These are phyloP conservation scores for Fusarium albosuccineum DNA, from an alignment of 2,329 filamentous ascomycete genomes.

Conservation along the genomic window DNA sequence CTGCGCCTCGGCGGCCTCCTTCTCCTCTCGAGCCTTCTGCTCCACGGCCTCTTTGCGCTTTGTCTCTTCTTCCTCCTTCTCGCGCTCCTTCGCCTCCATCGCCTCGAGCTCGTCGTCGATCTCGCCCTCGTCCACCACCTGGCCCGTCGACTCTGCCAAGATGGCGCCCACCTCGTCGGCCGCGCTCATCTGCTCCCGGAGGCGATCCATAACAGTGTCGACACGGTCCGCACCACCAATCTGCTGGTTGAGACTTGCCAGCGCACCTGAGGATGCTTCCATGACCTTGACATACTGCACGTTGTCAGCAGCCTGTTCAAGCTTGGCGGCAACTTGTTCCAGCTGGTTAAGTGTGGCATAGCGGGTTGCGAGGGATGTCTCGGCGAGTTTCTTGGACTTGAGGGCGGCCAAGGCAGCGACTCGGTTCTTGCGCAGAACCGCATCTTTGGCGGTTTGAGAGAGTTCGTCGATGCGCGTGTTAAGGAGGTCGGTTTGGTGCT, in stretches of 20 bases:
- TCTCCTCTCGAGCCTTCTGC: conserved; percentile 57
- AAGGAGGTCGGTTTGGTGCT: conserved; percentile 77
- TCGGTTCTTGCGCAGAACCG: conserved; percentile 79
- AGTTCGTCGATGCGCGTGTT: conserved; percentile 76
- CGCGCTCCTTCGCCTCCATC: conserved; percentile 72
- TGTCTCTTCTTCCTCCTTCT: conserved; percentile 65
- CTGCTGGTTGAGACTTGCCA: conserved; percentile 79
- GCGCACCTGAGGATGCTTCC: conserved; percentile 79
- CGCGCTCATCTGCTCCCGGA: conserved; percentile 84
- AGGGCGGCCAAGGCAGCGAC: conserved; percentile 82
- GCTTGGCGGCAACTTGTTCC: conserved; percentile 84
- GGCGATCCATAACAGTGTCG: conserved; percentile 78
- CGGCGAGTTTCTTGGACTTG: conserved; percentile 84
- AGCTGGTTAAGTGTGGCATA: conserved; percentile 82
- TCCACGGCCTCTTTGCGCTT: conserved; percentile 57
- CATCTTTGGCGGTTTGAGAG: conserved; percentile 73
- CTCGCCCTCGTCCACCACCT: conserved; percentile 79
- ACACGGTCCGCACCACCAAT: conserved; percentile 83
- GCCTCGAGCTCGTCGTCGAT: conserved; percentile 89
- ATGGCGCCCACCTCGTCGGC: conserved; percentile 86
- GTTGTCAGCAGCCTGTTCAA: conserved; percentile 88
- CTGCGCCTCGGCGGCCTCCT: conserved; percentile 62
- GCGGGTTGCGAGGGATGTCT: conserved; percentile 78
- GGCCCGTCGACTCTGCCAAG: conserved; percentile 72
- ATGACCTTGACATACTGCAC: conserved; percentile 87